A percentile compares a stretch with the other conserved stretches of the same genome.
Conservation (phyloP, 2,329 filamentous ascomycete genomes). For the Venturia asperata region DNA sequence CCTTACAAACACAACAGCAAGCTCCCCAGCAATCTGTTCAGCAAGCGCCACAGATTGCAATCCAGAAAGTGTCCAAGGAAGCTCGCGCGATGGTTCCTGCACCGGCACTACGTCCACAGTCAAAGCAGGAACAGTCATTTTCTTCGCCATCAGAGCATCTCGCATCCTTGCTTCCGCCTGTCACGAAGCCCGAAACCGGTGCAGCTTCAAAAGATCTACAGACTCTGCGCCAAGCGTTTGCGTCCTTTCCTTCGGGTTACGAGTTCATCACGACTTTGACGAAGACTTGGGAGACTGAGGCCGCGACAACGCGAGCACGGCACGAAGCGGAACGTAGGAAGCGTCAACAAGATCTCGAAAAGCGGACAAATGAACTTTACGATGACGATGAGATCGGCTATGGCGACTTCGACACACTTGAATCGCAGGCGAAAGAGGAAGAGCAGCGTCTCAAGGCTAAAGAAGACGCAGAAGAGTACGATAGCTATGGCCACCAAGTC, state of each 20-base stretch:
- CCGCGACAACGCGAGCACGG: slow-evolving; percentile 38
- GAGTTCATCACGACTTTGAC: slow-evolving; percentile 25
- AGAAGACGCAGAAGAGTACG: slow-evolving; percentile 47
- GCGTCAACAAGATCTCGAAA: slow-evolving; percentile 47
- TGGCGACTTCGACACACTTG: slow-evolving; percentile 48
- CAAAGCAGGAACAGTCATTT: slow-evolving; percentile 3
- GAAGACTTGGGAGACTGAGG: slow-evolving; percentile 40
- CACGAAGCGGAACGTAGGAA: slow-evolving; percentile 43
- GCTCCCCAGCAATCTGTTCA: background rate
- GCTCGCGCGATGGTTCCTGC: background rate
- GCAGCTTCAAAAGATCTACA: slow-evolving; percentile 22
- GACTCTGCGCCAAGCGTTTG: slow-evolving; percentile 24
- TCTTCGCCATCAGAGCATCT: slow-evolving; percentile 18
- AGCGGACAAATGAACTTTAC: slow-evolving; percentile 48
- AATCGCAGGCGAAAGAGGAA: slow-evolving; percentile 48
- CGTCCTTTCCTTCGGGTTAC: slow-evolving; percentile 24
- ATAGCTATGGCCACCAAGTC: slow-evolving; percentile 43
- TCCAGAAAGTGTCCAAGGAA: background rate
- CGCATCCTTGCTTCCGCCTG: slow-evolving; percentile 23
- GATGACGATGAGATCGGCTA: slow-evolving; percentile 52
- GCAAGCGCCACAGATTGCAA: background rate
- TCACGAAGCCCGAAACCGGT: slow-evolving; percentile 23
- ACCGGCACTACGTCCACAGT: background rate
- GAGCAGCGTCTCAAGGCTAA: slow-evolving; percentile 46
- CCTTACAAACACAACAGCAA: background rate